These are phyloP conservation scores for Geotrichum candidum DNA, from an alignment of 1,139 yeast genomes.

Conservation along the genomic window DNA sequence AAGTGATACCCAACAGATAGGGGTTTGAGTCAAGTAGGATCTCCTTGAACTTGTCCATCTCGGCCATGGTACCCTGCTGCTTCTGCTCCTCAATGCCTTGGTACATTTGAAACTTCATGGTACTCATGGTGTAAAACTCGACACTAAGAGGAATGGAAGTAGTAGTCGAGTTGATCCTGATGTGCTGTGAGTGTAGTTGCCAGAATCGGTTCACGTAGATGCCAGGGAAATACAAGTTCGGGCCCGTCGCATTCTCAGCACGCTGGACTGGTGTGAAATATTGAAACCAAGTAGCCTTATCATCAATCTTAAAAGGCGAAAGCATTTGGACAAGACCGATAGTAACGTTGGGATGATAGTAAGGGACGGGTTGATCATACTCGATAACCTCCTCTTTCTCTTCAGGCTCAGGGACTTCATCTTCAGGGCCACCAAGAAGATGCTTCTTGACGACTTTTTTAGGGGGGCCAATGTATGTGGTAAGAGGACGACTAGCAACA, in stretches of 20 bases:
- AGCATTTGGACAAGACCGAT: constrained; percentile 24
- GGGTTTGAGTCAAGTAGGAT: constrained; percentile 38
- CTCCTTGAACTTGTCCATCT: constrained; percentile 36
- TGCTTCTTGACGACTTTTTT: constrained; percentile 31
- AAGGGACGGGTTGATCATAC: constrained; percentile 27
- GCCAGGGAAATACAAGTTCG: constrained; percentile 29
- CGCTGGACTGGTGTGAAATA: background rate
- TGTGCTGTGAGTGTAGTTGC: constrained; percentile 37
- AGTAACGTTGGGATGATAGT: constrained; percentile 38
- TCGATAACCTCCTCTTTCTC: constrained; percentile 17
- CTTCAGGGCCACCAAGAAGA: constrained; percentile 28
- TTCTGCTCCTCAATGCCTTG: constrained; percentile 30
- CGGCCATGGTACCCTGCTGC: constrained; percentile 31
- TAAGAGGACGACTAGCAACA: constrained; percentile 24
- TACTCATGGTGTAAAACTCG: constrained; percentile 28
- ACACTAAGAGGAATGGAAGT: constrained; percentile 30
- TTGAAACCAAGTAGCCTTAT: constrained; percentile 6
- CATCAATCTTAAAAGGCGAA: constrained; percentile 5
- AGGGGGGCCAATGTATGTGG: constrained; percentile 28
- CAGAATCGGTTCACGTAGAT: constrained; percentile 36
- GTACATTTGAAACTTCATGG: constrained; percentile 34
- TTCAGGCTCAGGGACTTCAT: constrained; percentile 21
- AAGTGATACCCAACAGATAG: constrained; percentile 34
- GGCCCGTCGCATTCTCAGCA: background rate
- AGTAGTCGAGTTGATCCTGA: constrained; percentile 31